Base-by-base conservation (phyloP, 352 stramenopile genomes). In the Globisporangium uncinulatum region DNA sequence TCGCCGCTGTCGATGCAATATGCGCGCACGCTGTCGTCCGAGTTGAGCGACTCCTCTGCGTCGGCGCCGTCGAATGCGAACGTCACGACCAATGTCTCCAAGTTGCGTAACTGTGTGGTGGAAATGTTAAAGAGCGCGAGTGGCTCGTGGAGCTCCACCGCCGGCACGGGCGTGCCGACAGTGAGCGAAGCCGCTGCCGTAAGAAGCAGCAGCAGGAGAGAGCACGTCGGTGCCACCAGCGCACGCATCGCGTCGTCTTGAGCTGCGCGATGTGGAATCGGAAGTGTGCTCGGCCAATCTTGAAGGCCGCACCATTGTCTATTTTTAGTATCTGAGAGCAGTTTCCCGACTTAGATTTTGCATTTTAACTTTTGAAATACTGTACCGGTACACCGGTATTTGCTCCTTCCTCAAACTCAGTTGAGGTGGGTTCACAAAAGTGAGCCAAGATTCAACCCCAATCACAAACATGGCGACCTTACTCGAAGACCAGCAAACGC, bases 71-170 rank as follows among this genome's bases (percentile, higher is more conserved):
- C 43, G 51, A 51, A 63, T 44, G 51, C 71, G 48, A 76, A 83
- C 9, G 57, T 55, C 21, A 83, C 64, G 39, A 56, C 57, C 31
- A 80, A 52, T 0, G 34, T 48, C 37, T 74, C 73, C 21, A 74
- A 50, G 56, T 74, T 74, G 60, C 63, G 43, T 15, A 83, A 10
- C 51, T 52, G 10, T 9, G 36, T 50, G 24, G 51, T 8, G 11
- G 57, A 63, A 10, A 63, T 24, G 36, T 48, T 42, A 24, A 63
- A 63, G 31, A n/a, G 17, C 4, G 31, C 31, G 32, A 63, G 43
- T 44, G 57, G 57, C 24, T 53, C 44, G 43, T 36, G 51, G n/a
- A 63, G 21, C 51, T 49, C 17, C 17, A 29, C 6, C 5, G 57
- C 43, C 1, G 50, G 42, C 6, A 47, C 15, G 32, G 57, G 7